phyloP scores from a whole-genome alignment of 2,329 filamentous ascomycete genomes.

The Parafenestella ontariensis region DNA sequence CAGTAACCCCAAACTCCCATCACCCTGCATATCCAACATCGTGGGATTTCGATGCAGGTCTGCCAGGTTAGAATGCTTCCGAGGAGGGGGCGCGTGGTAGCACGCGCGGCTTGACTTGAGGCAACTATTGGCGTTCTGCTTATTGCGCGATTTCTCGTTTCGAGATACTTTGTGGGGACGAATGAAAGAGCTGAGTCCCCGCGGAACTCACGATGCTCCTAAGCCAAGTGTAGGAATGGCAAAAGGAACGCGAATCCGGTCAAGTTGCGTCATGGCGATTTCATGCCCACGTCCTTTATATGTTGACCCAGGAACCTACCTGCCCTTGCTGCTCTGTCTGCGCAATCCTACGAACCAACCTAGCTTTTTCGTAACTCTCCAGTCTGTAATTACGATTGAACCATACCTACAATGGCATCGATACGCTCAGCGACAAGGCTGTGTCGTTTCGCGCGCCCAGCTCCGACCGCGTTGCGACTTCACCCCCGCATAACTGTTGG shows the following conservation, averaged over 20 bases:
- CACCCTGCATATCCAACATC: neutral
- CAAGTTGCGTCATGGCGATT: constrained; percentile 13
- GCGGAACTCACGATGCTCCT: constrained; percentile 12
- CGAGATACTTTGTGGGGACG: neutral
- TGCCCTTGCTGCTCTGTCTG: neutral
- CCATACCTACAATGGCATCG: constrained; percentile 12
- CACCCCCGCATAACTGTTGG: constrained; percentile 5
- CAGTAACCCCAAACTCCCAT: neutral
- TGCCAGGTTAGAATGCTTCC: neutral
- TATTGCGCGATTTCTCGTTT: neutral
- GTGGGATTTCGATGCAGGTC: neutral
- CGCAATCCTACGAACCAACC: neutral
- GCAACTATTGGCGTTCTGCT: neutral
- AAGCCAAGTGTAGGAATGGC: constrained; percentile 10
- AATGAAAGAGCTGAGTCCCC: neutral
- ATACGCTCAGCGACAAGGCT: constrained; percentile 11
- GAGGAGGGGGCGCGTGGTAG: neutral
- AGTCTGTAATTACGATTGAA: neutral
- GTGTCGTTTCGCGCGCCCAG: constrained; percentile 12
- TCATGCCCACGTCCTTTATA: constrained; percentile 1
- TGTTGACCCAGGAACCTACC: neutral
- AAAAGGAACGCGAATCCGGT: constrained; percentile 8
- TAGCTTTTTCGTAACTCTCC: neutral
- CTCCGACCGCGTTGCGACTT: constrained; percentile 5
- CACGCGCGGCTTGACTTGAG: neutral